phyloP scores from a whole-genome alignment of 805 yeast species.

The Kazachstania africana region DNA sequence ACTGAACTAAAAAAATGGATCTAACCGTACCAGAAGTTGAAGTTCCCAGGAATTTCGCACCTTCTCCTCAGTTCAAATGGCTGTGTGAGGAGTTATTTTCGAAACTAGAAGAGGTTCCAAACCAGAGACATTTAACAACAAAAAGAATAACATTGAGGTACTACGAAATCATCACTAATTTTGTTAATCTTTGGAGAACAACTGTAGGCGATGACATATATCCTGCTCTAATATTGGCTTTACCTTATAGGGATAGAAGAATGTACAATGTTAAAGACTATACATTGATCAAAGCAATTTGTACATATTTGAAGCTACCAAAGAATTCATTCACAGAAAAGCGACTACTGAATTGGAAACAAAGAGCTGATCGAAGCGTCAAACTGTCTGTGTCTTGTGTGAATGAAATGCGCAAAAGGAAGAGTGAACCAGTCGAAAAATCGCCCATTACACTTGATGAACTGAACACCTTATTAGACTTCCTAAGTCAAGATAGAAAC shows the following conservation, averaged over 20 bases:
- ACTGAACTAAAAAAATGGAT: too few relatives aligned
- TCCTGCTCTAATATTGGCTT: slow-evolving; percentile 50
- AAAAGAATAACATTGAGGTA: slow-evolving; percentile 15
- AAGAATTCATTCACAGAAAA: slow-evolving; percentile 50
- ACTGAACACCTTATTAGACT: slow-evolving; percentile 38
- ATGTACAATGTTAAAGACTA: slow-evolving; percentile 54
- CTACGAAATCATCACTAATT: slow-evolving; percentile 26
- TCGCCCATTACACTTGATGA: slow-evolving; percentile 32
- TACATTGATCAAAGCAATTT: slow-evolving; percentile 39
- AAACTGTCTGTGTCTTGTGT: slow-evolving; percentile 39
- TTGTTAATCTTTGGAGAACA: slow-evolving; percentile 39
- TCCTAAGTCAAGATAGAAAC: slow-evolving; percentile 26
- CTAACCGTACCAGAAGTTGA: background rate
- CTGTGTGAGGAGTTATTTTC: slow-evolving; percentile 25
- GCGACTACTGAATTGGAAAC: slow-evolving; percentile 37
- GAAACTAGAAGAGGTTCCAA: slow-evolving; percentile 15
- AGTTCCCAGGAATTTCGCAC: slow-evolving; percentile 20
- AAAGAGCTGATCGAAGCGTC: slow-evolving; percentile 26
- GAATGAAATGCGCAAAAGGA: slow-evolving; percentile 33
- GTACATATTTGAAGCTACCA: slow-evolving; percentile 45
- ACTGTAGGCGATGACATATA: slow-evolving; percentile 52
- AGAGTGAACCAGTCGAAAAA: slow-evolving; percentile 31
- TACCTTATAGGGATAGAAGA: slow-evolving; percentile 56
- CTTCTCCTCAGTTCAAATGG: slow-evolving; percentile 30
- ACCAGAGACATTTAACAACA: slow-evolving; percentile 3